Base-by-base conservation (phyloP, 352 stramenopile genomes). In the Pythium pyrilobum region DNA sequence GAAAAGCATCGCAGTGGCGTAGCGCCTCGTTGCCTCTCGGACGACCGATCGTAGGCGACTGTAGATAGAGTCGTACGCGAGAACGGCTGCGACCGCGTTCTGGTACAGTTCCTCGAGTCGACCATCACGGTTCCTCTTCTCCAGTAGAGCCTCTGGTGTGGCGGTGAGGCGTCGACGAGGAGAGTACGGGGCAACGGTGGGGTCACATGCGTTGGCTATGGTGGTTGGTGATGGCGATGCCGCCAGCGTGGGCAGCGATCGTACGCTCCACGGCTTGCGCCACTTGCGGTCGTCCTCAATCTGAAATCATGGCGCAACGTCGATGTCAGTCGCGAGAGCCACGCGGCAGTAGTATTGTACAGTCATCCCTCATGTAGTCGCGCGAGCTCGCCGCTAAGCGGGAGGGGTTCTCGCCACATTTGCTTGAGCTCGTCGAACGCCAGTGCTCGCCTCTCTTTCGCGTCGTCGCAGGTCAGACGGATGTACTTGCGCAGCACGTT, bases 61-160 rank as follows among this genome's bases (percentile, higher is more conserved):
- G 41, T 69, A 68, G 9, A 61, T 50, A 21, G 56, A 69, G 40
- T 86, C 76, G 32, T 86, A 87, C 0, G 27, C 38, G 25, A 87
- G 32, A 9, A 75, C 45, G 0, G 57, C 28, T 0, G 28, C 18
- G 12, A 68, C 43, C 2, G 66, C 65, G 18, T 41, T 33, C 36
- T 84, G 69, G 23, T 73, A 82, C 4, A 81, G 55, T 10, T 51
- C 36, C 28, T 82, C 71, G 4, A 64, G 40, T 1, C 46, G 31
- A 0, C 16, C 12, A 32, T 67, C 39, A 15, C 3, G 7, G 9
- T 15, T 12, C 24, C 33, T 5, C 12, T 42, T 41, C 2, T 32
- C 27, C 15, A 48, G 4, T 13, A 29, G 15, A 5, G 27, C 20
- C 8, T 52, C 18, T 3, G 42, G 41, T 24, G 43, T 31, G 4